Evolutionary conservation across 345 rosid genomes (phyloP).

Genomic region (Firmiana major): DNA sequence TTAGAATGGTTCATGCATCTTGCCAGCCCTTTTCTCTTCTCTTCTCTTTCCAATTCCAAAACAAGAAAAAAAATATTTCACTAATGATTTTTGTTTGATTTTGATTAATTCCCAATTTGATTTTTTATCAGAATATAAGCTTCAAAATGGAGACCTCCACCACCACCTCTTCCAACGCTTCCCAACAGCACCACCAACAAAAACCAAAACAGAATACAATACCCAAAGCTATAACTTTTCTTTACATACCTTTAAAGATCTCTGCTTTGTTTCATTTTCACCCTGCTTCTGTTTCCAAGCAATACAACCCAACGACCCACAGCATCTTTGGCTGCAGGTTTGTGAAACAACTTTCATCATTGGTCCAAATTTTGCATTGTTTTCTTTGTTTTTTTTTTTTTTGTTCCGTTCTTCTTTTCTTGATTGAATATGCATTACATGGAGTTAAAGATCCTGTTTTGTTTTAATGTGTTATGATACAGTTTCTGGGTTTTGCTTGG

Average conservation of each 20-base stretch:
- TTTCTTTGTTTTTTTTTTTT: not conserved
- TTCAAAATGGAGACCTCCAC: conserved; percentile 7
- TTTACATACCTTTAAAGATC: conserved; percentile 3
- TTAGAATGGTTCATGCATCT: conserved; percentile 36
- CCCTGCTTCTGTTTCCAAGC: not conserved
- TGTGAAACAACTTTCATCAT: not conserved
- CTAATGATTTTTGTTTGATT: not conserved
- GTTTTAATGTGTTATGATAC: not conserved
- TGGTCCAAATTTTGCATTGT: not conserved
- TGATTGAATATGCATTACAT: not conserved
- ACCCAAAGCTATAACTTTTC: not conserved
- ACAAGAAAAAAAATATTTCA: not conserved
- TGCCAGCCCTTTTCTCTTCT: not conserved
- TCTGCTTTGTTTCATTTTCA: not conserved
- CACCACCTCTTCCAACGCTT: not conserved
- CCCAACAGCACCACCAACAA: not conserved
- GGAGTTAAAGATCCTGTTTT: not conserved
- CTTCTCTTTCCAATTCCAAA: not conserved
- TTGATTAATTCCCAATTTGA: not conserved
- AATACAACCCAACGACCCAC: not conserved
- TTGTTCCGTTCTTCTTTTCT: not conserved
- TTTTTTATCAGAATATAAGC: conserved; percentile 6
- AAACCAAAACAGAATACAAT: not conserved
- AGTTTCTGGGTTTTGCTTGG: conserved; percentile 17
- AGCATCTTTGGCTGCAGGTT: conserved; percentile 13